A percentile compares a stretch with the other conserved stretches of the same genome.
phyloP scores from a whole-genome alignment of 129 eudicot genomes.

The Saposhnikovia divaricata region DNA sequence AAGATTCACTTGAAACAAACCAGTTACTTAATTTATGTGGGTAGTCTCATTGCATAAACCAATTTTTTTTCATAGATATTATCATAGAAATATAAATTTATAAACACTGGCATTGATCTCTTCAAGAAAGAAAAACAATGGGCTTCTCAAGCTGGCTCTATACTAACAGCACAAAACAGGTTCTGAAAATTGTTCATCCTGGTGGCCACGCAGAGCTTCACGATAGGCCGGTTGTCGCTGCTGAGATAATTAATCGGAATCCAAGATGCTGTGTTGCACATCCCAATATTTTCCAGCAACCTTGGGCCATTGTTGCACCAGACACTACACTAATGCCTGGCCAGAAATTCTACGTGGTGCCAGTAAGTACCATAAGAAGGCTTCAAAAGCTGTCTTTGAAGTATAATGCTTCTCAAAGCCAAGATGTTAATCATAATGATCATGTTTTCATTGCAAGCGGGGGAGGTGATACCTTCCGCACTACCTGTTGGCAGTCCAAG shows the following conservation, averaged over 20 bases:
- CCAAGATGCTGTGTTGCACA: constrained; percentile 61
- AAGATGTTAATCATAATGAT: neutral
- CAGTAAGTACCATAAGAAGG: constrained; percentile 40
- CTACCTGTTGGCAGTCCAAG: neutral
- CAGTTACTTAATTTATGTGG: constrained; percentile 6
- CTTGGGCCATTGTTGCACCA: constrained; percentile 57
- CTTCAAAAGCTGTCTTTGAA: constrained; percentile 38
- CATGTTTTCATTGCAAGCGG: constrained; percentile 2
- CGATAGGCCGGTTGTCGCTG: constrained; percentile 44
- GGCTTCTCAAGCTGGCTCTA: constrained; percentile 54
- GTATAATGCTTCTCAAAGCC: constrained; percentile 15
- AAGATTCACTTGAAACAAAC: neutral
- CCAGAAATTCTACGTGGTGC: constrained; percentile 53
- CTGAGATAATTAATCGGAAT: constrained; percentile 46
- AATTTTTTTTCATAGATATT: constrained; percentile 1
- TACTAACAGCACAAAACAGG: constrained; percentile 39
- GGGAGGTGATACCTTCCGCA: neutral
- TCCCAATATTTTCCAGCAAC: constrained; percentile 58
- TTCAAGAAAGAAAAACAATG: constrained; percentile 17
- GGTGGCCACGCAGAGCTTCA: constrained; percentile 76
- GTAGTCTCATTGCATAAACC: neutral
- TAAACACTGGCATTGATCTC: neutral
- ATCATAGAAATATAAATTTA: neutral
- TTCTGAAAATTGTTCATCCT: constrained; percentile 60
- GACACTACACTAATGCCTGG: constrained; percentile 54